Base-by-base conservation (phyloP, 768 basidiomycete species). In the Serendipita sp. region DNA sequence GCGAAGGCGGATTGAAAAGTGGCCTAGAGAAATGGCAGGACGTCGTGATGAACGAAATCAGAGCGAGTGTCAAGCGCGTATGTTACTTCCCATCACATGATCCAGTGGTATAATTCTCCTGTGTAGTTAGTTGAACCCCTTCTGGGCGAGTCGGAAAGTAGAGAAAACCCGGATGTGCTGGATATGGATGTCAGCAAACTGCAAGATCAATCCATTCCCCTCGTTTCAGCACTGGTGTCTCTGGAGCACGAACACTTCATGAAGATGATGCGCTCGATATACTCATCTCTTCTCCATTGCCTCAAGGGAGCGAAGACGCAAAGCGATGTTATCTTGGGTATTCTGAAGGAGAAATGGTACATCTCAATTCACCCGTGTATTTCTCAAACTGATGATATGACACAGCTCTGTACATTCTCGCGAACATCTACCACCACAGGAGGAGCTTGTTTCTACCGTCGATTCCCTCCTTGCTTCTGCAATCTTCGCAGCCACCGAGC, bases 401-500 rank as follows among this genome's bases (percentile, higher is more conserved):
- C 37, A 40, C 5, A 40, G 37, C 37, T 40, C 5, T 40, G 37
- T 5, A 13, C 5, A 40, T 13, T 13, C 5, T 40, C 37, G 13
- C 6, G 37, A 6, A 13, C 5, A 40, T 40, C 37, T 40, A 6
- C 13, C 37, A 40, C 37, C 37, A 40, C 5, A 40, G 37, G 37
- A 40, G 13, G 13, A 40, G 37, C 37, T 40, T 40, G 13, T 40
- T 13, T 6, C 37, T 13, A 52, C 48, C 18, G 18, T 52, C 18
- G 48, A 52, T 23, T 23, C 48, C 6, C 23, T 34, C 16, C 33
- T 65, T 40, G 71, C 77, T 5, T 92, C 94, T 67, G 83, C 88
- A 48, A 76, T 96, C 43, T 81, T 85, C 1, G 85, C 90, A 0
- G 81, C 86, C 0, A 83, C 90, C 23, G 95, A 97, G 70, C 80